Evolutionary conservation across 768 basidiomycete species (phyloP).

Genomic region (Leccinum longicurvipes): DNA sequence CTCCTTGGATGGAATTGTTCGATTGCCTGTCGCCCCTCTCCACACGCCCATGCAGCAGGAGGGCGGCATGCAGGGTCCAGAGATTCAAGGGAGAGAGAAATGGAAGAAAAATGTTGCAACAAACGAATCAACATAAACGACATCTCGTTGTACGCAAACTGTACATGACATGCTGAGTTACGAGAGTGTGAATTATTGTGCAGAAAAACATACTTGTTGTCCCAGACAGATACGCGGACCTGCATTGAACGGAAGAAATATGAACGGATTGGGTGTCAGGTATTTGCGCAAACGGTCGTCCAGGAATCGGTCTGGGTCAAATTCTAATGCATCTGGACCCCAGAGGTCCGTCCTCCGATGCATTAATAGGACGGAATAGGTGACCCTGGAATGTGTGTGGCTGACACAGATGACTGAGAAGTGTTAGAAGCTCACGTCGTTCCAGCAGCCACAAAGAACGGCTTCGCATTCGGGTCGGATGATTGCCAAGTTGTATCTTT

Average conservation of each 20-base stretch:
- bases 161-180: background rate
- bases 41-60: slow-evolving; percentile 27
- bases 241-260: slow-evolving; percentile 43
- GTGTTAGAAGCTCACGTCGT: slow-evolving; percentile 14
- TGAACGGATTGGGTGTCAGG: slow-evolving; percentile 38
- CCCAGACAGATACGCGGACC: slow-evolving; percentile 39
- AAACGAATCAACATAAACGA: slow-evolving; percentile 32
- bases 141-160: slow-evolving; percentile 37
- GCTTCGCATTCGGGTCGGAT: slow-evolving; percentile 19
- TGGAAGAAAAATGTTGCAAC: slow-evolving; percentile 27
- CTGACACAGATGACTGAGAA: background rate
- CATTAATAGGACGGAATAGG: slow-evolving; percentile 30
- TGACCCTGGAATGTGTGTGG: slow-evolving; percentile 15
- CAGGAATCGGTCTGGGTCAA: slow-evolving; percentile 42
- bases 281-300: slow-evolving; percentile 35
- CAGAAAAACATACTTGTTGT: slow-evolving; percentile 30
- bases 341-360: slow-evolving; percentile 37
- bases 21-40: slow-evolving; percentile 23
- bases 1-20: slow-evolving; percentile 27
- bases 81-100: slow-evolving; percentile 24
- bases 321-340: slow-evolving; percentile 36
- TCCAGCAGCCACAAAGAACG: slow-evolving; percentile 28
- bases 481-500: slow-evolving; percentile 26
- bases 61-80: slow-evolving; percentile 25
- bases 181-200: background rate